Conservation (phyloP, 2,329 filamentous ascomycete species). For the Aspergillus tamarii region DNA sequence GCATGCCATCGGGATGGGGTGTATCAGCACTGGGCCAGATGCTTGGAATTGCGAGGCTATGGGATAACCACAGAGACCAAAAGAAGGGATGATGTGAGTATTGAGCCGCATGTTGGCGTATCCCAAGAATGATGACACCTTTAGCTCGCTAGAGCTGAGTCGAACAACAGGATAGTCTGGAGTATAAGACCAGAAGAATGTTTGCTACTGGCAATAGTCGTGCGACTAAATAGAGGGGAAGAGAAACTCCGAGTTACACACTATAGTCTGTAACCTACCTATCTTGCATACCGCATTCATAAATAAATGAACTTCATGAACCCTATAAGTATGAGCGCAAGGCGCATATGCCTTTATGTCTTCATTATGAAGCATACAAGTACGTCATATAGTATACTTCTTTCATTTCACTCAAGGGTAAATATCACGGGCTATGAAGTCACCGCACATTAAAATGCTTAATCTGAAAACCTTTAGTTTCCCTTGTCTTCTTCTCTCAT, state of each 20-base stretch:
- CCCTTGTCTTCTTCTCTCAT: background rate
- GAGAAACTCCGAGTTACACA: background rate
- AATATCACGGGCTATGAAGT: no score
- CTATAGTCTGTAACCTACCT: background rate
- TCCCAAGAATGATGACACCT: background rate
- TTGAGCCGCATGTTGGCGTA: background rate
- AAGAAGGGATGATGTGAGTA: background rate
- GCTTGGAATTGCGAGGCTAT: background rate
- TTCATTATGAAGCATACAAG: background rate
- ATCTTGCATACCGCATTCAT: background rate
- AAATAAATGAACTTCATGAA: background rate
- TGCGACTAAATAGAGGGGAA: background rate
- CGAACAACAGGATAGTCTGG: background rate
- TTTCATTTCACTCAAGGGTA: no score
- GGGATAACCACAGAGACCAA: background rate
- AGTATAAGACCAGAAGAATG: background rate
- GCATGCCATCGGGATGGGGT: background rate
- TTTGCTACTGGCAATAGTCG: background rate
- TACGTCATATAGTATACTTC: background rate
- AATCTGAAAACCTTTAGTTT: background rate
- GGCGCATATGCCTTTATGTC: background rate
- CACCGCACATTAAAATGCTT: background rate
- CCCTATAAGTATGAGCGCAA: background rate
- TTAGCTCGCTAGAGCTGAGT: background rate
- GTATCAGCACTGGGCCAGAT: background rate